Evolutionary conservation across 148 eudicot genomes (phyloP), one percentile per base, ranked within the genome.

Genomic region (Rhododendron ferrugineum): DNA sequence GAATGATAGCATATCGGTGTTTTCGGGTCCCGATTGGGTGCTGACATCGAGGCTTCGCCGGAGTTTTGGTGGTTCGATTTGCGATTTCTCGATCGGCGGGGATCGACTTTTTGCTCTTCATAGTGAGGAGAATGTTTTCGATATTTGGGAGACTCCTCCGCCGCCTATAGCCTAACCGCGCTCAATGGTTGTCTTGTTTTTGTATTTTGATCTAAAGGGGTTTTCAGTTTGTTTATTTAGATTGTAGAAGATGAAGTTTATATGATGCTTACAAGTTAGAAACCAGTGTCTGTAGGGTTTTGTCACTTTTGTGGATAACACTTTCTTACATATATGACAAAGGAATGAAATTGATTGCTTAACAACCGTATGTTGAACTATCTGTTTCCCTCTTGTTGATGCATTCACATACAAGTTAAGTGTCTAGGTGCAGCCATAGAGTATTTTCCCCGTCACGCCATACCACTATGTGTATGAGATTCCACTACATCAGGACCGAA

Each of bases 101-200:
- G 98, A 95, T 85, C 87, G 98, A 42, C 91, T 96, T 26, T 96
- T 96, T 74, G 97, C 97, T 30, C 92, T 96, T 82, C 99, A 96
- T 16, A 92, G 95, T 74, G 97, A 95, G 79, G 96, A 93, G 62
- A 94, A 96, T 88, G 94, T 96, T 80, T 95, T 96, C 83, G 99
- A 96, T 89, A 87, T 96, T 5, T 96, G 98, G 98, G 98, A 96
- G 87, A 92, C 95, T 13, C 92, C 94, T 15, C 90, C 96, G 36
- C 88, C 92, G 23, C 91, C 93, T 23, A 26, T 86, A 9, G 28
- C 15, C 68, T 88, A 70, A 87, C 64, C 42, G 78, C 79, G 82
- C 62, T 84, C 36, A 37, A 76, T 47, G 30, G 22, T 23, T 32
- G 40, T 54, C 42, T 70, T 75, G 36, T 54, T 49, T 64, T 26